Base-by-base conservation (phyloP, 305 asterid genomes). In the Fraxinus greggii region DNA sequence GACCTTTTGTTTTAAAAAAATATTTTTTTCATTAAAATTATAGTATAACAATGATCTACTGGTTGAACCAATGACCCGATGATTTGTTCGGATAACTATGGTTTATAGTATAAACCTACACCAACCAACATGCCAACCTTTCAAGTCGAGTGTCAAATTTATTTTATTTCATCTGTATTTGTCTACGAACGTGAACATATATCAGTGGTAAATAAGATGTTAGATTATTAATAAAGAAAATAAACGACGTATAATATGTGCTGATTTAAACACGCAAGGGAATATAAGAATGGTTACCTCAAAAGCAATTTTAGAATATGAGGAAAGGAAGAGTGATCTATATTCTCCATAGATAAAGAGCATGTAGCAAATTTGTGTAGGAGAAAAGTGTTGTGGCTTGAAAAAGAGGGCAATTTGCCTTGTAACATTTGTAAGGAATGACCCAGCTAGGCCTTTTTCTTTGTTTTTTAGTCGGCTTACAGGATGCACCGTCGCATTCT, bases 401-500 rank as follows among this genome's bases (percentile, higher is more conserved):
- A 28, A 67, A 67, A 67, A 5, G 35, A 28, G 21, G 74, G 38
- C 9, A 67, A 67, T 10, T 81, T 85, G 85, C 83, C 83, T 85
- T 78, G 83, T 74, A 78, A 81, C 76, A 42, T 75, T 81, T 82
- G 81, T 72, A 40, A 80, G 65, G 45, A 67, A 76, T 76, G 65
- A 32, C 70, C 23, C 35, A 59, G 42, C 40, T 10, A 15, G 3
- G 3, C 23, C 26, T 61, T 17, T 77, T 84, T 74, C 72, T 65
- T 78, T 67, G 80, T 75, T 69, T 29, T n/a, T 79, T 69, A 65
- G 77, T 56, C 72, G 81, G 31, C 31, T 61, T 51, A 85, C 84
- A 48, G 88, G 95, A 89, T 91, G 92, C 86, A 84, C 86, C 87
- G 93, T 86, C 95, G 13, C 85, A 80, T 89, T 90, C 92, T 70